These are phyloP conservation scores for Thalassiosira mediterranea DNA, from an alignment of 352 stramenopile species.

Conservation along the genomic window DNA sequence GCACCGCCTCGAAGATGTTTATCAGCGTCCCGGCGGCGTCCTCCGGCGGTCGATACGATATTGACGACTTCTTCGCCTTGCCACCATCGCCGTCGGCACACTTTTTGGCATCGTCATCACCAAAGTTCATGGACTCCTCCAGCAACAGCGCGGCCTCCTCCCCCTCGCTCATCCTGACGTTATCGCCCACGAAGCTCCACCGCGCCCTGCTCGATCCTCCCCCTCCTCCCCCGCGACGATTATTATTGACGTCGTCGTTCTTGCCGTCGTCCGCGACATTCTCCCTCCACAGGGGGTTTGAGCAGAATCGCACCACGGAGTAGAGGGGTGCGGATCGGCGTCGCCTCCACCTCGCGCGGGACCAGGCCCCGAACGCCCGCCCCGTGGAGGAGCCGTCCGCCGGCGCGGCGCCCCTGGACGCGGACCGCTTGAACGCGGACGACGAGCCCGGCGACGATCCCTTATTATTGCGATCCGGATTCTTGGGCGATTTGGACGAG, in stretches of 20 bases:
- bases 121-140: slow-evolving; percentile 2
- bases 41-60: neutral
- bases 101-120: neutral
- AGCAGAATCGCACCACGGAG: slow-evolving; percentile 51
- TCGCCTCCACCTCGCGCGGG: slow-evolving; percentile 24
- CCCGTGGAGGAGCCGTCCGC: neutral
- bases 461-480: neutral
- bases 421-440: neutral
- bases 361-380: slow-evolving; percentile 35
- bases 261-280: too few relatives aligned
- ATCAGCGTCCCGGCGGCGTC: slow-evolving; percentile 41
- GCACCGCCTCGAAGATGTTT: slow-evolving; percentile 33
- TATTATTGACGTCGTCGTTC: too few relatives aligned
- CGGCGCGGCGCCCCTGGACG: neutral
- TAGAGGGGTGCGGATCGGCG: slow-evolving; percentile 48
- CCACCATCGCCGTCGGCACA: neutral
- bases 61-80: slow-evolving; percentile 1
- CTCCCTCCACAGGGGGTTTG: slow-evolving; percentile 26
- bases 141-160: slow-evolving; percentile 39
- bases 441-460: too few relatives aligned
- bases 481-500: neutral
- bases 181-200: slow-evolving; percentile 47
- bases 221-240: neutral
- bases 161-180: slow-evolving; percentile 40
- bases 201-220: neutral